Conservation (phyloP, 192 early-diverging fungal species). For the Chytriomyces sp. region DNA sequence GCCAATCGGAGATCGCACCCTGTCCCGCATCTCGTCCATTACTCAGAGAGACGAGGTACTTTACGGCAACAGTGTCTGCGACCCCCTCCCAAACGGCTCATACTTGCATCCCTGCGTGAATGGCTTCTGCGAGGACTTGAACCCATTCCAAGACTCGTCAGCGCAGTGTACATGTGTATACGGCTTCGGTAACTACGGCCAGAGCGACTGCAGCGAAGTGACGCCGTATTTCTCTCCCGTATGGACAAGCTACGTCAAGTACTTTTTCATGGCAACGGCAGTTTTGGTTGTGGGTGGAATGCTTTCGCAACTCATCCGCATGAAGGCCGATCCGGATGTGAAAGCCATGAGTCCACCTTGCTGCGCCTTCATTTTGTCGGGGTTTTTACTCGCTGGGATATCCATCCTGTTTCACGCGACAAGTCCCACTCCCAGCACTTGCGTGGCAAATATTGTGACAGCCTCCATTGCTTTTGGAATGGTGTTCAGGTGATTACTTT, state of each 20-base stretch:
- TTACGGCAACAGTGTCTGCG: slow-evolving; percentile 21
- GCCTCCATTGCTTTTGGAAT: slow-evolving; percentile 3
- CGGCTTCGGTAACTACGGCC: slow-evolving; percentile 5
- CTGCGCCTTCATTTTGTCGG: not conserved
- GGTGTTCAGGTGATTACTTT: not conserved
- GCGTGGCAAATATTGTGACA: not conserved
- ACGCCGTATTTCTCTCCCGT: slow-evolving; percentile 1
- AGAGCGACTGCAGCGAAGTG: slow-evolving; percentile 18
- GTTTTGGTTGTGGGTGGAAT: not conserved
- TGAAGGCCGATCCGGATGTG: not conserved
- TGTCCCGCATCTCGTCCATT: not conserved
- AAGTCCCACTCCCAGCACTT: not conserved
- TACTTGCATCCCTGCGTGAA: slow-evolving; percentile 15
- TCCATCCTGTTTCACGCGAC: not conserved
- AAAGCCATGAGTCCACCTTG: slow-evolving; percentile 5
- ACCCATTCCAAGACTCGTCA: slow-evolving; percentile 8
- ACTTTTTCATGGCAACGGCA: not conserved
- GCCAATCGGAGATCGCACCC: not conserved
- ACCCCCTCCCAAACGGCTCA: not conserved
- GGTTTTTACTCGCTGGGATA: not conserved
- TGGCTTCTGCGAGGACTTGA: slow-evolving; percentile 3
- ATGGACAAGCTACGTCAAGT: not conserved
- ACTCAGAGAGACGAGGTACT: slow-evolving; percentile 1
- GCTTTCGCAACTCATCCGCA: not conserved
- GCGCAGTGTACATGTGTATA: slow-evolving; percentile 4